Evolutionary conservation across 2,329 filamentous ascomycete species (phyloP).

Genomic region (Lizonia empirigonia): DNA sequence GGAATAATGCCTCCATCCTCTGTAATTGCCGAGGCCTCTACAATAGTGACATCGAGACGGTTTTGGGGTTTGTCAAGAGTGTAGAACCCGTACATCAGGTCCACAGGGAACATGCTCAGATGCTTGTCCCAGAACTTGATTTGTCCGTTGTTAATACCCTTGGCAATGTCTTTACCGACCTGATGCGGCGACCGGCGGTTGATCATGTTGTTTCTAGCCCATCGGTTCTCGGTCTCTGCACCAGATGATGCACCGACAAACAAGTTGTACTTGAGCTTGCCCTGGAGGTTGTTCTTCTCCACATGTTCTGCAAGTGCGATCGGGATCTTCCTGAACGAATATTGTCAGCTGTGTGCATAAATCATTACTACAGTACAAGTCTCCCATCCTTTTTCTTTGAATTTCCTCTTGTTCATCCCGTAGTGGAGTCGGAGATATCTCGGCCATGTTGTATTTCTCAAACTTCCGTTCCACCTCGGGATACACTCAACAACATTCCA

Average conservation of each 20-base stretch:
- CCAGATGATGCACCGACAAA: constrained; percentile 91
- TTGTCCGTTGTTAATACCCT: constrained; percentile 85
- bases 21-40: constrained; percentile 85
- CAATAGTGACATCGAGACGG: constrained; percentile 79
- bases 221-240: constrained; percentile 88
- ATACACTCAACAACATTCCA: constrained; percentile 15
- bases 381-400: no score
- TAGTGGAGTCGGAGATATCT: constrained; percentile 21
- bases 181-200: constrained; percentile 83
- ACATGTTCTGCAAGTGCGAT: constrained; percentile 86
- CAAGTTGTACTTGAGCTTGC: constrained; percentile 81
- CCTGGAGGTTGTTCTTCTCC: constrained; percentile 82
- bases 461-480: constrained; percentile 40
- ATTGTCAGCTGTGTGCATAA: neutral
- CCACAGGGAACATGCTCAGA: constrained; percentile 87
- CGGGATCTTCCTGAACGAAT: constrained; percentile 70
- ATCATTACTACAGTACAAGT: no score
- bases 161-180: constrained; percentile 87
- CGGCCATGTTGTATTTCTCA: constrained; percentile 25
- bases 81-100: constrained; percentile 84
- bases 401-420: no score
- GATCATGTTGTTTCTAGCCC: constrained; percentile 91
- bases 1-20: constrained; percentile 89
- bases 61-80: constrained; percentile 77
- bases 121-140: constrained; percentile 97